Base-by-base conservation (phyloP, 768 basidiomycete species). In the Suillus alpinus region DNA sequence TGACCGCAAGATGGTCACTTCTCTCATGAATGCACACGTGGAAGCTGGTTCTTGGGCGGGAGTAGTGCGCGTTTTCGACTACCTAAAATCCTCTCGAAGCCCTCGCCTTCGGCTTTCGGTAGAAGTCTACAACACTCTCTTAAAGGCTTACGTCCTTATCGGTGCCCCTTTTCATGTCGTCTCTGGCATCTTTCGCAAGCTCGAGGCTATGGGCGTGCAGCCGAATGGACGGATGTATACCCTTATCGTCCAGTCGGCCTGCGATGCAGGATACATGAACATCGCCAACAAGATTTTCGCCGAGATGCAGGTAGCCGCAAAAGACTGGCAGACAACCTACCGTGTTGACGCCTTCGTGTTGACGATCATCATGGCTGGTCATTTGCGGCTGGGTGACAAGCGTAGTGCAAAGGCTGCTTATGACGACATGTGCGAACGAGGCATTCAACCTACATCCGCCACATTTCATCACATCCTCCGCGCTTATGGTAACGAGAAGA, bases 21-120 rank as follows among this genome's bases (percentile, higher is more conserved):
- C 88, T 6, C 71, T 96, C 53, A 86, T 98, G 86, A 85, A 91
- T 66, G 93, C 89, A 0, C 85, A 95, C 68, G 88, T 92, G 53
- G 86, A 91, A 67, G 81, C 86, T 2, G 91, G 89, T 2, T 86
- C 87, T 12, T 97, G 93, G 92, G 72, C 76, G 49, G 86, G 86
- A 29, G 92, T 88, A 20, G 80, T 93, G 60, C 80, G 83, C 26
- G 76, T 86, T 13, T 96, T 89, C 68, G 83, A 88, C 64, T 85
- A 83, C 64, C 75, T 92, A 49, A 71, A 74, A 40, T 66, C 75
- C 39, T 69, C 77, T 32, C 67, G 69, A 12, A 53, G 65, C 58
- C 73, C 76, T 58, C 69, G 76, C 44, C 71, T 77, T 46, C 71
- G 76, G 56, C 75, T 86, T 41, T 77, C 82, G 44, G 80, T 89